A percentile compares a stretch with the other conserved stretches of the same genome.
Conservation (phyloP, 805 yeast species). For the Candida patagonica region DNA sequence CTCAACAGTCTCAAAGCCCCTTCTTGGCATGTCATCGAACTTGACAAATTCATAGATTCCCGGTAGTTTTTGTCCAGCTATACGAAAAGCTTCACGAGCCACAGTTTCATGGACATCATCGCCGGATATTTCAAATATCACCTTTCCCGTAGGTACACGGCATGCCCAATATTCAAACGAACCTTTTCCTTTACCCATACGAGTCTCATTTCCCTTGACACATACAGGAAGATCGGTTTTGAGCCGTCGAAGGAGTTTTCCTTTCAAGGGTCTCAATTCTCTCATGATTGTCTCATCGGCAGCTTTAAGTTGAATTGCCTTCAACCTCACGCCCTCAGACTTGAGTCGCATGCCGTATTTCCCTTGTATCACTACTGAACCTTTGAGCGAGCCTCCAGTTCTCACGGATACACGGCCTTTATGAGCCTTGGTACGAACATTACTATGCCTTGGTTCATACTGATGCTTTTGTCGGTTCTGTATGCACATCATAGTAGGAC, state of each 20-base stretch:
- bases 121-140: constrained; percentile 73
- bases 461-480: constrained; percentile 22
- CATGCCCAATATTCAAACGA: constrained; percentile 95
- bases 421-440: constrained; percentile 51
- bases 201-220: constrained; percentile 94
- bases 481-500: constrained; percentile 11
- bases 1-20: constrained; percentile 51
- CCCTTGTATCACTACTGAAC: constrained; percentile 75
- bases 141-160: constrained; percentile 91
- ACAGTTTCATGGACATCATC: constrained; percentile 75
- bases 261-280: constrained; percentile 62
- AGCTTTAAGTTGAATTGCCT: constrained; percentile 82
- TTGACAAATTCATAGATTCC: constrained; percentile 83
- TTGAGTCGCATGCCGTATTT: constrained; percentile 77
- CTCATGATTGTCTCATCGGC: constrained; percentile 84
- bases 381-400: constrained; percentile 88
- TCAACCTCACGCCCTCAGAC: constrained; percentile 76
- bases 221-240: constrained; percentile 84
- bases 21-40: constrained; percentile 54
- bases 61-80: constrained; percentile 87
- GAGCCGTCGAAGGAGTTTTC: constrained; percentile 66
- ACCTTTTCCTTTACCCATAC: constrained; percentile 99
- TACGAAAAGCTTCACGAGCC: constrained; percentile 80
- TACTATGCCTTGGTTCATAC: constrained; percentile 54
- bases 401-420: constrained; percentile 93